Evolutionary conservation across 202 grass and related monocot species (phyloP).

Genomic region (Miscanthus sacchariflorus): DNA sequence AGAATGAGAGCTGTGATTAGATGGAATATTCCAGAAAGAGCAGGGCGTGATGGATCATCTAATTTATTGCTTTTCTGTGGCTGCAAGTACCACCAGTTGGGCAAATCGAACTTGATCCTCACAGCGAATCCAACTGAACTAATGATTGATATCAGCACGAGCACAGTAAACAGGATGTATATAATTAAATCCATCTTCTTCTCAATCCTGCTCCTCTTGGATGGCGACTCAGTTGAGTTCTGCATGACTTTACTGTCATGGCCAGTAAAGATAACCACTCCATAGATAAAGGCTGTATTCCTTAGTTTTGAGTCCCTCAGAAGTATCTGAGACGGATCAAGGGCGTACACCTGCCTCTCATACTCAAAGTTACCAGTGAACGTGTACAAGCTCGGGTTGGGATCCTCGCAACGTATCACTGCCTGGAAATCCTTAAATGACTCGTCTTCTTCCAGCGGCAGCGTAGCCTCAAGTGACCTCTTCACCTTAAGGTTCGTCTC

Average conservation of each 20-base stretch:
- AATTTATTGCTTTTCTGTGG: constrained; percentile 61
- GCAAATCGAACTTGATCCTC: constrained; percentile 86
- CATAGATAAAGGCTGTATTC: constrained; percentile 94
- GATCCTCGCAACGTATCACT: constrained; percentile 86
- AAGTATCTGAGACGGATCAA: constrained; percentile 92
- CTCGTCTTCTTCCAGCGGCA: constrained; percentile 82
- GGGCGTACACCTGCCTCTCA: constrained; percentile 83
- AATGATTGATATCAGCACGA: constrained; percentile 92
- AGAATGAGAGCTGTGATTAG: constrained; percentile 98
- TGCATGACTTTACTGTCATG: constrained; percentile 99
- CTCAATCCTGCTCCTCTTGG: constrained; percentile 96
- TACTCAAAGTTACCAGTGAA: constrained; percentile 95
- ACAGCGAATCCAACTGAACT: constrained; percentile 95
- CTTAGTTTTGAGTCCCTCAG: constrained; percentile 97
- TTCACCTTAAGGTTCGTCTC: constrained; percentile 99
- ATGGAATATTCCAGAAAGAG: constrained; percentile 92
- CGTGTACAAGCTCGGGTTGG: constrained; percentile 89
- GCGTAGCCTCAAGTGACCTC: constrained; percentile 87
- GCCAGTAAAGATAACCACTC: constrained; percentile 89
- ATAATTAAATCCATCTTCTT: constrained; percentile 98
- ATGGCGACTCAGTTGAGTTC: constrained; percentile 89
- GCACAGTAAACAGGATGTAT: constrained; percentile 90
- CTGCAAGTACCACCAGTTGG: constrained; percentile 89
- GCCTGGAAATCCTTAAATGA: constrained; percentile 79
- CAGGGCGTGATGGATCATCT: constrained; percentile 70